Conservation (phyloP, 2,329 filamentous ascomycete genomes). For the Fusarium longipes region DNA sequence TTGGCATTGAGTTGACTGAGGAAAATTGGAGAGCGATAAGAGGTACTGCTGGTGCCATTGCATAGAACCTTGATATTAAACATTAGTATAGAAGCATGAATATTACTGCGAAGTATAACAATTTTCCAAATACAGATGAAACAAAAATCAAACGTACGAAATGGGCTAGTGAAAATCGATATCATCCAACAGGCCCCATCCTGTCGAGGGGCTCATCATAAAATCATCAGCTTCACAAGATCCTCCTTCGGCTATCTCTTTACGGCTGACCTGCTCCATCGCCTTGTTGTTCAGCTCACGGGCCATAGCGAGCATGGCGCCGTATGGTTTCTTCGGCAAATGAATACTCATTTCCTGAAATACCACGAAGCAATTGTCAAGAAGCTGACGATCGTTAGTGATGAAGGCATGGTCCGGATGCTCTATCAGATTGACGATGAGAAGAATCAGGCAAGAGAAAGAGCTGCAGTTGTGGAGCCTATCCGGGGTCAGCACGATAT, state of each 20-base stretch:
- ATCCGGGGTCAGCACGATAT: accelerated
- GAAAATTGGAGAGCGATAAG: conserved; percentile 13
- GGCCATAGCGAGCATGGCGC: conserved; percentile 20
- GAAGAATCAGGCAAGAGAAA: conserved; percentile 28
- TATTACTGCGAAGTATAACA: not conserved
- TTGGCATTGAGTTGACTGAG: conserved; percentile 6
- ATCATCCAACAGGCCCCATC: conserved; percentile 27
- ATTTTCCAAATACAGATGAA: not conserved
- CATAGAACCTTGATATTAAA: not conserved
- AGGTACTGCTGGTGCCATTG: conserved; percentile 17
- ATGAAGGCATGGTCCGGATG: conserved; percentile 22
- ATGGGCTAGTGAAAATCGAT: conserved; percentile 16
- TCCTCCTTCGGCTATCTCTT: not conserved
- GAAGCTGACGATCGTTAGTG: conserved; percentile 2
- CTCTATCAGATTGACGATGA: conserved; percentile 41
- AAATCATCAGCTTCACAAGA: not conserved
- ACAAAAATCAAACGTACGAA: not conserved
- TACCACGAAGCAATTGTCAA: conserved; percentile 9
- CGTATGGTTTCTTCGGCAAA: conserved; percentile 8
- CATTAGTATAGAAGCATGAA: accelerated
- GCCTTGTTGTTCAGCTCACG: conserved; percentile 33
- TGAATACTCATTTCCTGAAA: conserved; percentile 1
- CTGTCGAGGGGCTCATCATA: conserved; percentile 19
- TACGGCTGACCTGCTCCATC: conserved; percentile 23
- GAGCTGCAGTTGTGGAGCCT: conserved; percentile 38